Evolutionary conservation across 345 rosid species (phyloP).

Genomic region (Arabis hirsuta): DNA sequence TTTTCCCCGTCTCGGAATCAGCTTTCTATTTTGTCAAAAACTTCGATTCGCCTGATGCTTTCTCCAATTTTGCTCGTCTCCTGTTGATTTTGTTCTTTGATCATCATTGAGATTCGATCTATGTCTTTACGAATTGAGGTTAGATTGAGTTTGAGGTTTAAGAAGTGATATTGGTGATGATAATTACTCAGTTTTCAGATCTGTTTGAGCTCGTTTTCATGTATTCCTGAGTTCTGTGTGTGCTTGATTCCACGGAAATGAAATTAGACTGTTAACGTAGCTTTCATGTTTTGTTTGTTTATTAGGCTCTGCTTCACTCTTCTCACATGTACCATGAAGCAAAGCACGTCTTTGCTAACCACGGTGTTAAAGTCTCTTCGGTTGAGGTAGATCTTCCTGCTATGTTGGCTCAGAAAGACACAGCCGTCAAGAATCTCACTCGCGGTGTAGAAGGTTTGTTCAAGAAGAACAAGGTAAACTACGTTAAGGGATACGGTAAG

Average conservation of each 20-base stretch:
- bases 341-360: constrained; percentile 75
- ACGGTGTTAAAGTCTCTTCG: constrained; percentile 86
- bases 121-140: background rate
- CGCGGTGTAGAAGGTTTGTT: constrained; percentile 94
- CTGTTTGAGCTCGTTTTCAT: background rate
- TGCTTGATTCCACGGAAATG: constrained; percentile 15
- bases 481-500: constrained; percentile 96
- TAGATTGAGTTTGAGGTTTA: constrained; percentile 23
- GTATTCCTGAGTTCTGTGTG: background rate
- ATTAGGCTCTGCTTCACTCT: constrained; percentile 97
- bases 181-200: constrained; percentile 23
- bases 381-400: constrained; percentile 96
- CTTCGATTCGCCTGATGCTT: background rate
- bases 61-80: background rate
- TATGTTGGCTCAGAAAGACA: constrained; percentile 97
- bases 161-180: constrained; percentile 15
- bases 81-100: background rate
- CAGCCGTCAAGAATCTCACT: constrained; percentile 84
- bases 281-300: background rate
- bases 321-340: constrained; percentile 99
- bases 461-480: constrained; percentile 96
- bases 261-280: constrained; percentile 5
- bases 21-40: no score
- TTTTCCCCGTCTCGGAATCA: background rate
- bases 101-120: constrained; percentile 25